phyloP scores from a whole-genome alignment of 805 yeast genomes.

The Nakazawaea peltata region DNA sequence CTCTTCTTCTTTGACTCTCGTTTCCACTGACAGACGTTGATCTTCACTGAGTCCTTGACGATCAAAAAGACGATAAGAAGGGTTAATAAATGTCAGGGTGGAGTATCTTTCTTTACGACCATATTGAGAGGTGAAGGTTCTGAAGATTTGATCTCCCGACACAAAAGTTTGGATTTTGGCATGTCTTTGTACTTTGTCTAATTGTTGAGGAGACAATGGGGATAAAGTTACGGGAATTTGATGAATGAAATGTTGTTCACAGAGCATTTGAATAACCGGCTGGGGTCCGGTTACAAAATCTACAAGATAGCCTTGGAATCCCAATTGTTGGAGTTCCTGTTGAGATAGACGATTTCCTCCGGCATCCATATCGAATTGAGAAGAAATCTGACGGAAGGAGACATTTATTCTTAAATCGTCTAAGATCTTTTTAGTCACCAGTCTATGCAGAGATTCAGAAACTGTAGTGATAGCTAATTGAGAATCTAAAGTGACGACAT shows the following conservation, averaged over 20 bases:
- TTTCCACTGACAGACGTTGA: conserved; percentile 11
- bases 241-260: conserved; percentile 41
- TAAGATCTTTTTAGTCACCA: conserved; percentile 33
- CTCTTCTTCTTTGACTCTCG: conserved; percentile 1
- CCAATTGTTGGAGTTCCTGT: conserved; percentile 34
- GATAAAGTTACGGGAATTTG: conserved; percentile 54
- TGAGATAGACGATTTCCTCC: conserved; percentile 12
- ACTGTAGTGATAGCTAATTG: conserved; percentile 58
- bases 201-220: conserved; percentile 33
- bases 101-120: conserved; percentile 50
- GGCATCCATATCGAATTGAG: conserved; percentile 10
- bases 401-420: conserved; percentile 34
- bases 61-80: conserved; percentile 24
- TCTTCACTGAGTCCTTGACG: conserved; percentile 23
- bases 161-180: conserved; percentile 43
- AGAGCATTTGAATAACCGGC: conserved; percentile 64
- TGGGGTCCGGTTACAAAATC: conserved; percentile 72
- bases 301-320: conserved; percentile 74
- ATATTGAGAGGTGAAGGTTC: conserved; percentile 50
- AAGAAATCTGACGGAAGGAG: conserved; percentile 43
- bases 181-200: conserved; percentile 24
- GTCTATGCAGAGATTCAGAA: conserved; percentile 38
- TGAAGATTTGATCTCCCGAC: conserved; percentile 47
- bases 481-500: conserved; percentile 44
- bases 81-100: conserved; percentile 23